Base-by-base conservation (phyloP, 2,329 filamentous ascomycete genomes). In the Colletotrichum tanaceti region DNA sequence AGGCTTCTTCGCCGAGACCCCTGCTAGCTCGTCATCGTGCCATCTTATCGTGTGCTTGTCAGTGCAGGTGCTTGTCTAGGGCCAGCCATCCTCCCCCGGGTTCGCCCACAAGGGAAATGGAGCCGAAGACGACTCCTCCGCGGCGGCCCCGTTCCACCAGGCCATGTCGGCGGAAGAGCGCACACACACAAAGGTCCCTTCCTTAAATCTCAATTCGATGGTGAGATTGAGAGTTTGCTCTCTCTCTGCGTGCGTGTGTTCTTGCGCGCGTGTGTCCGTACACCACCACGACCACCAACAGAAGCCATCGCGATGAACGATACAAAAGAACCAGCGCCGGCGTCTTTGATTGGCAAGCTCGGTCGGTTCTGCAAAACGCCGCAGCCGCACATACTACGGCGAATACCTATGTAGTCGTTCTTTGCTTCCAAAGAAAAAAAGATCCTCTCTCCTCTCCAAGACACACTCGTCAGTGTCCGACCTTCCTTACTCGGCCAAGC, bases 261-360 rank as follows among this genome's bases (percentile, higher is more conserved):
- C 65, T 5, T 65, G 65, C 39, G 32, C 32, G 60, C 32, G 53
- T 20, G 28, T 28, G 28, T 9, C 28, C 6, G 28, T 57, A 50
- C 66, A 66, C 66, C 62, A 57, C 55, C 43, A 57, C n/a, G n/a
- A n/a, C n/a, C n/a, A n/a, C n/a, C n/a, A n/a, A 24, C 28, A 28
- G 55, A 61, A 59, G 43, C 62, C 66, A 65, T 66, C 50, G 55
- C 28, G 50, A 66, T 61, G 24, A 18, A 32, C 28, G 35, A 20
- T 6, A 35, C 22, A 14, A 24, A 24, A 35, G 54, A 47, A 54
- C 47, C 61, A 53, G 41, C 53, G 53, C 13, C 28, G 11, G 35
- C 20, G 14, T 3, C 4, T 11, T 55, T 28, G 54, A 65, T 65
- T 68, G 61, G 54, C 18, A 41, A n/a, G 9, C 46, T 22, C 6